Evolutionary conservation across 306 rosid genomes (phyloP), one percentile per base, ranked within the genome.

Genomic region (Ziziphus jujuba): DNA sequence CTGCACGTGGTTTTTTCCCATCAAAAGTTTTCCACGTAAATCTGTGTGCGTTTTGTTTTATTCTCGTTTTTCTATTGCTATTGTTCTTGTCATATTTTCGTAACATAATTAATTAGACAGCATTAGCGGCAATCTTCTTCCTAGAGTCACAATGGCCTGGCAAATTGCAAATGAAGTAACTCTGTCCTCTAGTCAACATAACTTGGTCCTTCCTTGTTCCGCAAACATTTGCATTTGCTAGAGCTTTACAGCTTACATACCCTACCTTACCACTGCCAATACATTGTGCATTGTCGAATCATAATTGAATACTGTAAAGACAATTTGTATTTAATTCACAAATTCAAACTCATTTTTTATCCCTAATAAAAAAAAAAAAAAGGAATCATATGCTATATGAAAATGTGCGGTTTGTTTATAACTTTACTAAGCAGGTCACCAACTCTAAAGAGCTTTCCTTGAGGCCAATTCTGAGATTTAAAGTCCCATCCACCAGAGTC

Each of bases 61-160:
- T n/a, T n/a, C n/a, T n/a, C n/a, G n/a, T n/a, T n/a, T n/a, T n/a
- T n/a, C n/a, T n/a, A n/a, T n/a, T n/a, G n/a, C n/a, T n/a, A n/a
- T n/a, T n/a, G n/a, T n/a, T n/a, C n/a, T n/a, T n/a, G n/a, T n/a
- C n/a, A n/a, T n/a, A n/a, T n/a, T n/a, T n/a, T n/a, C n/a, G n/a
- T n/a, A n/a, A n/a, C n/a, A n/a, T n/a, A n/a, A n/a, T n/a, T n/a
- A n/a, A 56, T 50, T 72, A 87, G 15, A 43, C 56, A 6, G 92
- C 91, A 65, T 51, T 76, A 44, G 85, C 63, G 33, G 85, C 85
- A 65, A 90, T 33, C 72, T 80, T 87, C 97, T 87, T 87, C 23
- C 83, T 82, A 33, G 88, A 76, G 8, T 68, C 16, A 15, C 97
- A 90, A 67, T 87, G 97, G 40, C 89, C 83, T 40, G 90, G 63